These are phyloP conservation scores for Coemansia furcata DNA, from an alignment of 192 early-diverging fungal species.

Conservation along the genomic window DNA sequence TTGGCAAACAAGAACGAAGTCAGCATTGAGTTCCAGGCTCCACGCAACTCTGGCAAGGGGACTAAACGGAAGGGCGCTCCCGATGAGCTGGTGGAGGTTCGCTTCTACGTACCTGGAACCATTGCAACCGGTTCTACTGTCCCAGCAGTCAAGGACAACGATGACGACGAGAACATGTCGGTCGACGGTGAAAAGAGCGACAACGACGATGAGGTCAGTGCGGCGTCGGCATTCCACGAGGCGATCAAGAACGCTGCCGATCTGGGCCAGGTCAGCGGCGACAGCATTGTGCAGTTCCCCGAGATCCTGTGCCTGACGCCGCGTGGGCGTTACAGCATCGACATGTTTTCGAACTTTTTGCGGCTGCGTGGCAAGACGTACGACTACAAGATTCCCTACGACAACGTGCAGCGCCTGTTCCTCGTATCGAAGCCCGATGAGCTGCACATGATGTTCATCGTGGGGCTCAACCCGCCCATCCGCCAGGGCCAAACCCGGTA, in stretches of 20 bases:
- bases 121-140: slow-evolving; percentile 50
- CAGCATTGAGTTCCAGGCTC: slow-evolving; percentile 80
- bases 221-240: slow-evolving; percentile 80
- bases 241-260: slow-evolving; percentile 90
- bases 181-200: slow-evolving; percentile 28
- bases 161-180: slow-evolving; percentile 54
- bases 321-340: slow-evolving; percentile 91
- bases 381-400: slow-evolving; percentile 96
- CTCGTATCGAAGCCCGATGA: slow-evolving; percentile 93
- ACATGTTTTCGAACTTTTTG: slow-evolving; percentile 86
- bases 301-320: slow-evolving; percentile 90
- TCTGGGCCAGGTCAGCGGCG: slow-evolving; percentile 80
- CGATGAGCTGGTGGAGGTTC: slow-evolving; percentile 87
- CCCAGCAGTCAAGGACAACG: slow-evolving; percentile 22
- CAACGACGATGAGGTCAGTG: slow-evolving; percentile 63
- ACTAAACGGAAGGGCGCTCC: slow-evolving; percentile 56
- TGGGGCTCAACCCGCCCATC: slow-evolving; percentile 93
- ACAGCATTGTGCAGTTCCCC: slow-evolving; percentile 86
- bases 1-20: slow-evolving; percentile 89
- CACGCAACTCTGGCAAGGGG: slow-evolving; percentile 50
- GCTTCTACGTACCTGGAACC: slow-evolving; percentile 89
- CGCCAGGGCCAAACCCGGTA: slow-evolving; percentile 97
- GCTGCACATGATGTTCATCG: slow-evolving; percentile 86
- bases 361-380: slow-evolving; percentile 96
- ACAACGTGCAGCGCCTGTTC: slow-evolving; percentile 78